phyloP scores from a whole-genome alignment of 805 yeast species.

The Sugiyamaella americana region DNA sequence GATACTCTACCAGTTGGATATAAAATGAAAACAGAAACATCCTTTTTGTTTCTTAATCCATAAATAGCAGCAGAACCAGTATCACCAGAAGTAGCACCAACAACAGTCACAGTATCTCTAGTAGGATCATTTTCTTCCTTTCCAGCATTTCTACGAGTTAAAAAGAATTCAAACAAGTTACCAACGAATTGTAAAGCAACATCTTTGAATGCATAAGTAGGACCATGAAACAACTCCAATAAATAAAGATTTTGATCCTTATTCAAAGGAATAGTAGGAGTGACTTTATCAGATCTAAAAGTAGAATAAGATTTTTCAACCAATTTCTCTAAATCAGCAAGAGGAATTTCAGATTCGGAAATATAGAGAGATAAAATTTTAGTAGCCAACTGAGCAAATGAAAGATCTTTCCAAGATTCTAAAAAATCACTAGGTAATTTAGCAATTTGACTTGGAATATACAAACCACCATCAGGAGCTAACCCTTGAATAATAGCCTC shows the following conservation, averaged over 20 bases:
- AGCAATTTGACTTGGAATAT: constrained; percentile 81
- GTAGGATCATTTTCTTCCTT: constrained; percentile 41
- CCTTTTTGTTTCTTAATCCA: constrained; percentile 94
- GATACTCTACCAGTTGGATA: constrained; percentile 98
- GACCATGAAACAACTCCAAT: constrained; percentile 96
- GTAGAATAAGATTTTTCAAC: constrained; percentile 77
- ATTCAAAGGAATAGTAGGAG: constrained; percentile 65
- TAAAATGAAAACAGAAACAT: constrained; percentile 92
- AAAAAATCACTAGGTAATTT: constrained; percentile 51
- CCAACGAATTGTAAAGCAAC: constrained; percentile 98
- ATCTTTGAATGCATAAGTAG: constrained; percentile 98
- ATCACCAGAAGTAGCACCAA: constrained; percentile 99
- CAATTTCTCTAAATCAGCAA: constrained; percentile 56
- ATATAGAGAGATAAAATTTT: constrained; percentile 80
- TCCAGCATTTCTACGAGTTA: constrained; percentile 63
- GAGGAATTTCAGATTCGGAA: constrained; percentile 63
- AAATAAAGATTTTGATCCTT: constrained; percentile 58
- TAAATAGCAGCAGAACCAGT: constrained; percentile 99
- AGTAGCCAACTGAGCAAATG: constrained; percentile 83
- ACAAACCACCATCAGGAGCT: constrained; percentile 95
- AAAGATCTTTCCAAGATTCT: constrained; percentile 61
- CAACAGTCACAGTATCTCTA: constrained; percentile 84
- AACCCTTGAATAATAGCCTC: constrained; percentile 56
- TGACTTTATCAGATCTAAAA: constrained; percentile 80
- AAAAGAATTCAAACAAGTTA: constrained; percentile 88